Evolutionary conservation across 495 filamentous ascomycete genomes (phyloP).

Genomic region (Hypoxylon perforatum): DNA sequence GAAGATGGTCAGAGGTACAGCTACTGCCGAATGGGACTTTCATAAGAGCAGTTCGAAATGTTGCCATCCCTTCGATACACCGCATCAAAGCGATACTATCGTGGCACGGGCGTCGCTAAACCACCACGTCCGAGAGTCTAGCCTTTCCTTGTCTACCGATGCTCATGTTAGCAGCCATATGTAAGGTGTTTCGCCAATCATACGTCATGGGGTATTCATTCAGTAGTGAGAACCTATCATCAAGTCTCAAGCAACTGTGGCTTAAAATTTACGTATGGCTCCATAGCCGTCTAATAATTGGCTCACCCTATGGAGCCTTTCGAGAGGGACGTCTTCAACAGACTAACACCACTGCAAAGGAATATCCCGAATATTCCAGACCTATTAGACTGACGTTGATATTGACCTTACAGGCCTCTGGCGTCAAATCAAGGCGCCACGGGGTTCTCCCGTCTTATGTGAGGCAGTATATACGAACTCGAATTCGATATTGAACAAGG

Average conservation of each 20-base stretch:
- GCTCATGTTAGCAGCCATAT: not conserved
- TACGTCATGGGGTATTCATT: not conserved
- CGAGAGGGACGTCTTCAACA: constrained; percentile 1
- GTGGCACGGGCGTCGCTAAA: constrained; percentile 24
- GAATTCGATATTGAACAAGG: constrained; percentile 32
- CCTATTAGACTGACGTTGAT: constrained; percentile 2
- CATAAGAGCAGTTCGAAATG: constrained; percentile 21
- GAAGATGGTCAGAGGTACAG: constrained; percentile 22
- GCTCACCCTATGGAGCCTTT: not conserved
- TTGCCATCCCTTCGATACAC: constrained; percentile 17
- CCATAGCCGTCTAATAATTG: constrained; percentile 21
- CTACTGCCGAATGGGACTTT: constrained; percentile 14
- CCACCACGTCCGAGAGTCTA: constrained; percentile 14
- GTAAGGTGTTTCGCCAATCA: not conserved
- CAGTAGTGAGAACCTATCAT: not conserved
- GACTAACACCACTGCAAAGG: not conserved
- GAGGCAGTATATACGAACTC: constrained; percentile 31
- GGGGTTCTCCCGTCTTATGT: constrained; percentile 30
- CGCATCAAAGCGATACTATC: constrained; percentile 28
- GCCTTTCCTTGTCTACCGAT: constrained; percentile 18
- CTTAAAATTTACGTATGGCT: constrained; percentile 29
- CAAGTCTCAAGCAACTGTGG: constrained; percentile 12
- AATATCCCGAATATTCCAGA: not conserved
- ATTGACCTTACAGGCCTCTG: constrained; percentile 24
- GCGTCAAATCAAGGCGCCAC: constrained; percentile 9